Base-by-base conservation (phyloP, 805 yeast species). In the Saturnispora serradocipensis region DNA sequence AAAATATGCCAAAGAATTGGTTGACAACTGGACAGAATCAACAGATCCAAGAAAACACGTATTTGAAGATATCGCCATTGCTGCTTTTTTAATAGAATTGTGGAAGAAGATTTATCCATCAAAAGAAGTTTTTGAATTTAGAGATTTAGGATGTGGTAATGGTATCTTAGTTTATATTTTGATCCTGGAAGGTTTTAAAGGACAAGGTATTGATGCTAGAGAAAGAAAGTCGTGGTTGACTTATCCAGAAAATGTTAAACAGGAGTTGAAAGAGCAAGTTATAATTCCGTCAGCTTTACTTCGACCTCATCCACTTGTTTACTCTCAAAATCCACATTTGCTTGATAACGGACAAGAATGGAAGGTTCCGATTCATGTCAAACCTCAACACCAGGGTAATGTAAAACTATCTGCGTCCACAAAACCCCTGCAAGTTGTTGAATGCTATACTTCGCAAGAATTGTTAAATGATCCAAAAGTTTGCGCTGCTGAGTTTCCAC, bases 21-120 rank as follows among this genome's bases (percentile, higher is more conserved):
- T 89, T 11, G 86, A 82, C 40, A 77, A 75, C 56, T 91, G 98
- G 98, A 81, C 76, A n/a, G 98, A 91, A 67, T 81, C 84, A 30
- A 91, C 98, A 2, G 97, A 91, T 67, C 97, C 97, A 3, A 78
- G 84, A 59, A 91, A 91, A 65, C 98, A 91, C 68, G 97, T 91
- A 0, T 91, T 90, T 69, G 98, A 91, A 71, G 98, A 91, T 65
- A 78, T 91, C 49, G 95, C 96, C 3, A 90, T 91, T 58, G 97
- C 97, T 1, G 96, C 97, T 0, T 91, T 91, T 59, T 72, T 91
- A 54, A 86, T 91, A 27, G 96, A 88, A 67, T 73, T 87, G 35
- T 91, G 98, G 98, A 67, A 67, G 7, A 70, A 74, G 45, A 73
- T 77, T 44, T 73, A 68, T 48, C 58, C 63, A 32, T 65, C 62